Evolutionary conservation across 2,329 filamentous ascomycete species (phyloP), one percentile per base, ranked within the genome.

Genomic region (Cladosporium sp.): DNA sequence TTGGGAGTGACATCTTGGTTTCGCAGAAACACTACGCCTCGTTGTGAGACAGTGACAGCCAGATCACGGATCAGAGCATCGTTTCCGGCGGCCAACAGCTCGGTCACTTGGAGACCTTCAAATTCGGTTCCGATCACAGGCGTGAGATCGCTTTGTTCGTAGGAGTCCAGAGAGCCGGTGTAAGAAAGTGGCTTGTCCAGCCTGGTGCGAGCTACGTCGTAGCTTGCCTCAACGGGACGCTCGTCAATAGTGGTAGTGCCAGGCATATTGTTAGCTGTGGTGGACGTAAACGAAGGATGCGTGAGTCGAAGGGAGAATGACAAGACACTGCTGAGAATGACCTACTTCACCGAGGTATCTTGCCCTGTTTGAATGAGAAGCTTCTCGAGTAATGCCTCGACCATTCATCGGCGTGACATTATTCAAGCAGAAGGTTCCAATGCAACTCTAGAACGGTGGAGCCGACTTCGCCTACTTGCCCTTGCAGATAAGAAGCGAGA

Each of bases 41-140:
- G 62, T 49, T 75, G 64, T 1, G 74, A 76, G 57, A 78, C 69
- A 54, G 45, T 55, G 15, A 51, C 39, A 12, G 55, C 55, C 19
- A 57, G 41, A 27, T 57, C 55, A 19, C 51, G 36, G 25, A 57
- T 51, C 33, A 55, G 27, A 13, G 43, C 50, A 47, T 54, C 51
- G n/a, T 51, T 43, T 38, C 54, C 50, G n/a, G 51, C 40, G 5
- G 43, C 45, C 13, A 57, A 25, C 20, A 57, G 18, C 19, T 55
- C 50, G 25, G 30, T 43, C 11, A 55, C 45, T 38, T 57, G 55
- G 1, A 57, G 53, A 4, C 53, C 55, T 13, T 48, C 45, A 16
- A 70, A 79, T 53, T 79, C 76, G 13, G 67, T 67, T 9, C 76
- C 76, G 54, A 79, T 77, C 7, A 72, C 66, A 7, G 76, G 74